Evolutionary conservation across 176 grass and related monocot genomes (phyloP), one percentile per base, ranked within the genome.

Genomic region (Musa itinerans): DNA sequence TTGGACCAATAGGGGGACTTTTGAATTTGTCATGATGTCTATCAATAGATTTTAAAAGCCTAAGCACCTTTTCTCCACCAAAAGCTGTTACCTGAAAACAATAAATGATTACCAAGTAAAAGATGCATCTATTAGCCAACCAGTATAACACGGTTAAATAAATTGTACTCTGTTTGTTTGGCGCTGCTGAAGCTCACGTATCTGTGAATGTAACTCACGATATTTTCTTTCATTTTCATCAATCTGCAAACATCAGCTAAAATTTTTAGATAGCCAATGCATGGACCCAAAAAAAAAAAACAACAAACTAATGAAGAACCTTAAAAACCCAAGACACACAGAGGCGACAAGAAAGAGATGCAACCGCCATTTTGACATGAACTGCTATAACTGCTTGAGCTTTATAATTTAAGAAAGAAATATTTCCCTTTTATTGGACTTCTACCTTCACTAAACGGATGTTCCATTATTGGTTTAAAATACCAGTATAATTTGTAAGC

Each of bases 1-100:
- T 87, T 61, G 93, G 93, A 83, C 93, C 93, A 68, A 93, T 82
- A 79, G 90, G 93, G n/a, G 78, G 64, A n/a, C 63, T 87, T 78
- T 81, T 75, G 55, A 97, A 97, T 88, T 50, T 90, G 54, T n/a
- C 55, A 1, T 82, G 17, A 22, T 87, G 78, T 56, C 75, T 89
- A 52, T 93, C 93, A 69, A 97, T 75, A 78, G 82, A 86, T 76
- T 55, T 2, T 76, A 90, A 76, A 72, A 97, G 90, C 4, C 69
- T 78, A 25, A 77, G 78, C 67, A 93, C 82, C 90, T 72, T 89
- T 21, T 83, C 80, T 75, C 94, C 90, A 76, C 94, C 94, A 70
- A 97, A 97, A 74, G 94, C 76, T 15, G 88, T 87, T 52, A 85
- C 71, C 94, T 97, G 21, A 27, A 55, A 52, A 74, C 13, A 74